phyloP scores from a whole-genome alignment of 257 asterid genomes.

The Mentha longifolia region DNA sequence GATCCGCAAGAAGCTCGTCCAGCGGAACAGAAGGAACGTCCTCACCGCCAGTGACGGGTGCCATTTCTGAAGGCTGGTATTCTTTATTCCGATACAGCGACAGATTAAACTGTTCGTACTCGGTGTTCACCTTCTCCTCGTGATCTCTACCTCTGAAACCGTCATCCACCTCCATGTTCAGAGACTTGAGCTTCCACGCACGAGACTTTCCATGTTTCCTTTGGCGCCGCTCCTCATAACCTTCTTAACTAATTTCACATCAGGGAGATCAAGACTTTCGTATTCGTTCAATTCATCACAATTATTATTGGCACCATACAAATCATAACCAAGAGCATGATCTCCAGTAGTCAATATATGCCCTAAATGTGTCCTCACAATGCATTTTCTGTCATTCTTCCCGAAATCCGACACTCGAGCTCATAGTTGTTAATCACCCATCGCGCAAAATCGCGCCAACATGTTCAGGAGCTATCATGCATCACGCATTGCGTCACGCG shows the following conservation, averaged over 20 bases:
- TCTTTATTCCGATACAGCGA: slow-evolving; percentile 52
- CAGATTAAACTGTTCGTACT: slow-evolving; percentile 53
- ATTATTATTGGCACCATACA: slow-evolving; percentile 47
- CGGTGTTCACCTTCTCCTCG: slow-evolving; percentile 49
- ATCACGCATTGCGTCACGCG: no score
- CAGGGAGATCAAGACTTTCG: slow-evolving; percentile 46
- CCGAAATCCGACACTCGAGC: slow-evolving; percentile 66
- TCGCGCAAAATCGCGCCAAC: no score
- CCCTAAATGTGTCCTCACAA: slow-evolving; percentile 56
- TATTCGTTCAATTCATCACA: slow-evolving; percentile 56
- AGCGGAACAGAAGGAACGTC: slow-evolving; percentile 45
- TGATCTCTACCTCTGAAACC: slow-evolving; percentile 39
- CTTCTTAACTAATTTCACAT: slow-evolving; percentile 53
- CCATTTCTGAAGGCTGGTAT: slow-evolving; percentile 59
- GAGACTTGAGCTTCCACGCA: slow-evolving; percentile 52
- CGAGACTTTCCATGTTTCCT: slow-evolving; percentile 45
- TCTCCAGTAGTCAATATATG: slow-evolving; percentile 58
- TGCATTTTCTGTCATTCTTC: slow-evolving; percentile 41
- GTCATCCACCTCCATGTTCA: slow-evolving; percentile 53
- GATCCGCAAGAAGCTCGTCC: slow-evolving; percentile 51
- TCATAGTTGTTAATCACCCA: slow-evolving; percentile 33
- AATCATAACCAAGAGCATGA: slow-evolving; percentile 62
- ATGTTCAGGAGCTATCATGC: no score
- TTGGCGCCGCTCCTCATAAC: slow-evolving; percentile 53
- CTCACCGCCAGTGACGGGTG: slow-evolving; percentile 46